Evolutionary conservation across 202 grass and related monocot species (phyloP), one percentile per base, ranked within the genome.

Genomic region (Schoenoplectus tabernaemontani): DNA sequence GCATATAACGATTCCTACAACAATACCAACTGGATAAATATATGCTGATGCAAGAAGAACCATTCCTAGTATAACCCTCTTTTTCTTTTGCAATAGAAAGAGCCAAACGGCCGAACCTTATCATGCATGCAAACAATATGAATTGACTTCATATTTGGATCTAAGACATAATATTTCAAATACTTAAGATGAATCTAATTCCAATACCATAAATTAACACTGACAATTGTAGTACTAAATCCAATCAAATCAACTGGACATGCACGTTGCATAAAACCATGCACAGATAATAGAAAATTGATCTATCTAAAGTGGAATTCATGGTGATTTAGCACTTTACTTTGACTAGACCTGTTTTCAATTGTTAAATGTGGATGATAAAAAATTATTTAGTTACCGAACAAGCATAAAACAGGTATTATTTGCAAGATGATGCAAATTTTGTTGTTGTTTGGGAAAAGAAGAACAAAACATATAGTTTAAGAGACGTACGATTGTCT

Each of bases 401-500:
- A 70, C 46, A 51, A 28, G 12, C 0, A 51, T 54, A 15, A 32
- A 74, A 74, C 6, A 34, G 47, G 70, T 54, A 8, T 74, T 74
- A 67, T 67, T 42, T 67, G 17, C 26, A 53, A n/a, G 24, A 74
- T 54, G 24, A 74, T 34, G 28, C 53, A 74, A n/a, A 54, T 53
- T 16, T 48, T 51, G 47, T 7, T 51, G 8, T 74, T 74, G 26
- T 71, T 48, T 48, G 39, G 16, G 22, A 74, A 74, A 54, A 51
- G 3, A 47, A 32, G 34, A 51, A 51, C 0, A 9, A 24, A 70
- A 46, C 2, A 70, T 17, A 48, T 23, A 54, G 70, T 74, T 13
- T 4, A 54, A 54, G 26, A 53, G 16, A 81, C 50, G 78, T 92
- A 98, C 91, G 80, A 10, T 94, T 85, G 34, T 85, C 84, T 63